Evolutionary conservation across 1,284 basidiomycete species (phyloP), one percentile per base, ranked within the genome.

Genomic region (Leccinum fallax): DNA sequence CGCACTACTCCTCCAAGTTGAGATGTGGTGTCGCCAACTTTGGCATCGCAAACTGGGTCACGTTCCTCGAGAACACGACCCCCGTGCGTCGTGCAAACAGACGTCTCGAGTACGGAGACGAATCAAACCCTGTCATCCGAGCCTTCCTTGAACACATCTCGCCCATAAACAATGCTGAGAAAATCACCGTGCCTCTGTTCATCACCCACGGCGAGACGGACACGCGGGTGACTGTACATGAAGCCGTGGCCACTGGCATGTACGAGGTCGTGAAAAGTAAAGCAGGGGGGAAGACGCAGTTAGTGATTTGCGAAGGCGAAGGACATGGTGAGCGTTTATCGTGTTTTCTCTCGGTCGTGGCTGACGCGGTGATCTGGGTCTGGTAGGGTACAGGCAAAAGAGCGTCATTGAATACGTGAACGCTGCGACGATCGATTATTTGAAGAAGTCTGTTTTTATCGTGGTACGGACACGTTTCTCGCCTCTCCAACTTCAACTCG

Each of bases 161-260:
- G 3, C 78, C 78, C 7, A 57, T 78, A 26, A 79, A 71, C 58
- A 72, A 72, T 30, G 74, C 76, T 1, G 67, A 71, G 19, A 73
- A 76, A 57, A 77, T 78, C 53, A 49, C 52, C 3, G 70, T 71
- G 3, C 78, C 76, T 5, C 58, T 78, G 53, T 68, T 70, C 19
- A 78, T 79, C 58, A 76, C 78, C 9, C 76, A 78, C 24, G 76
- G 77, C 5, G 78, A 79, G 53, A 76, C 66, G n/a, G 78, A 79
- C 61, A 71, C 66, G 11, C 69, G 78, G 15, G 77, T 79, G 15
- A 69, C 76, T 4, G 68, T 78, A 21, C 69, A 74, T 4, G 77
- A 78, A 43, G 74, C 71, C 11, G 60, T 72, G 15, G 53, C 61
- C 24, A 24, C 24, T 24, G 24, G 24, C 40, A 74, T 75, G 74